Conservation (phyloP, 1,139 yeast species). For the Sugiyamaella grinbergsii region DNA sequence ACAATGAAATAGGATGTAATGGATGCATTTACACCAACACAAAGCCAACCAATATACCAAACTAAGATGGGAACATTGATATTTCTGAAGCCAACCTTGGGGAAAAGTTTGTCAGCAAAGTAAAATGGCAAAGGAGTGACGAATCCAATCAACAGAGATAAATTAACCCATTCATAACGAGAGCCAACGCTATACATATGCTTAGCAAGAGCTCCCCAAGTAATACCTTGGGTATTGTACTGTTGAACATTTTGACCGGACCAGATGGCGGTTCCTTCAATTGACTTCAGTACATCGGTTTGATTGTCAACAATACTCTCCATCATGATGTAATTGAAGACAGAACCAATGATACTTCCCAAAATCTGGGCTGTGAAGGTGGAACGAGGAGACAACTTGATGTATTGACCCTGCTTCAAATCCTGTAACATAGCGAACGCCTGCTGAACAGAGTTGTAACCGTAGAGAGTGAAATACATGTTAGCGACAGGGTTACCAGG, state of each 20-base stretch:
- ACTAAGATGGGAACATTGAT: slow-evolving; percentile 37
- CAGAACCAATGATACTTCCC: slow-evolving; percentile 43
- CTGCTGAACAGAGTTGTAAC: slow-evolving; percentile 33
- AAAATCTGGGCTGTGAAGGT: slow-evolving; percentile 49
- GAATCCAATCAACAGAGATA: slow-evolving; percentile 36
- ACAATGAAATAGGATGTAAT: slow-evolving; percentile 37
- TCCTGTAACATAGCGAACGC: slow-evolving; percentile 43
- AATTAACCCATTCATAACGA: slow-evolving; percentile 38
- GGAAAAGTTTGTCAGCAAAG: slow-evolving; percentile 33
- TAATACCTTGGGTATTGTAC: slow-evolving; percentile 40
- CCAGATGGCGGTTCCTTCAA: slow-evolving; percentile 41
- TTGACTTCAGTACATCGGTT: slow-evolving; percentile 33
- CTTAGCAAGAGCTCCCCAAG: slow-evolving; percentile 41
- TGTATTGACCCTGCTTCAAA: slow-evolving; percentile 56
- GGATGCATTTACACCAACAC: slow-evolving; percentile 41
- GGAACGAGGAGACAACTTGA: slow-evolving; percentile 51
- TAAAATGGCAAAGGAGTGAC: slow-evolving; percentile 37
- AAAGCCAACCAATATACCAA: slow-evolving; percentile 38
- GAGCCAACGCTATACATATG: slow-evolving; percentile 36
- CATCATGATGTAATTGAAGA: slow-evolving; percentile 40
- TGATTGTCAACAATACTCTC: slow-evolving; percentile 36
- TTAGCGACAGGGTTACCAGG: slow-evolving; percentile 52
- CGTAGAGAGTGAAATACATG: slow-evolving; percentile 37
- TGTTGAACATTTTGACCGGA: slow-evolving; percentile 42
- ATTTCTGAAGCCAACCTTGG: slow-evolving; percentile 35